Evolutionary conservation across 352 stramenopile genomes (phyloP).

Genomic region (Phytophthora pinifolia): DNA sequence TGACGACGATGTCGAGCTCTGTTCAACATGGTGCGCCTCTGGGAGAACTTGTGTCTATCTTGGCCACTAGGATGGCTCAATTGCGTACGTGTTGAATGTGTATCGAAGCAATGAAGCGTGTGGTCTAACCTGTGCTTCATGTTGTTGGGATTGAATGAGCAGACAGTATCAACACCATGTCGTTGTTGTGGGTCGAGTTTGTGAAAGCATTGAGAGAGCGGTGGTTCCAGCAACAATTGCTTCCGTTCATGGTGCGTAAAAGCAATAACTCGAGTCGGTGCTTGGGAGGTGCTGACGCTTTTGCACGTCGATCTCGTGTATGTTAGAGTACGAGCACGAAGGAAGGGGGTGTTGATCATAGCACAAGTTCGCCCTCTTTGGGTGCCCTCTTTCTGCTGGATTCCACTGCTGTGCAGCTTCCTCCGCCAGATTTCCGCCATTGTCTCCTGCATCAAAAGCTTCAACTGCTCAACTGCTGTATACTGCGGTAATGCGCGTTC

Average conservation of each 20-base stretch:
- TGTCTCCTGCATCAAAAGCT: conserved; percentile 83
- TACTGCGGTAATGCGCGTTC: conserved; percentile 42
- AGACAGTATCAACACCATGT: conserved; percentile 80
- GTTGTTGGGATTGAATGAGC: conserved; percentile 13
- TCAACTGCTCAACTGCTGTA: conserved; percentile 79
- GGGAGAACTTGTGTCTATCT: conserved; percentile 66
- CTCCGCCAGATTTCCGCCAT: conserved; percentile 66
- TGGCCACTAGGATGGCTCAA: conserved; percentile 68
- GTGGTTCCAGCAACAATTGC: conserved; percentile 64
- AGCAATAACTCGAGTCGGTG: too few relatives aligned
- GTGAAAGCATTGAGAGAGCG: conserved; percentile 71
- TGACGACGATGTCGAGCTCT: conserved; percentile 22
- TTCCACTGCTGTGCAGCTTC: conserved; percentile 44
- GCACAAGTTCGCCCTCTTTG: conserved; percentile 40
- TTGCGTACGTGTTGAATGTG: conserved; percentile 39
- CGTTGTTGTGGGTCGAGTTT: conserved; percentile 83
- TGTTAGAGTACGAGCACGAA: conserved; percentile 33
- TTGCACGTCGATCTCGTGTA: not conserved
- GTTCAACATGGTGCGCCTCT: conserved; percentile 55
- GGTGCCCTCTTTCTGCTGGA: conserved; percentile 59
- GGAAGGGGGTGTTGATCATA: conserved; percentile 25
- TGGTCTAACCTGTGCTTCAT: conserved; percentile 12
- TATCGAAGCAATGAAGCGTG: too few relatives aligned
- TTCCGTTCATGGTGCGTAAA: conserved; percentile 68
- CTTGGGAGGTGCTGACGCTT: conserved; percentile 1